A percentile compares a stretch with the other conserved stretches of the same genome.
These are phyloP conservation scores for Leptodermis oblonga DNA, from an alignment of 257 asterid species.

Conservation along the genomic window DNA sequence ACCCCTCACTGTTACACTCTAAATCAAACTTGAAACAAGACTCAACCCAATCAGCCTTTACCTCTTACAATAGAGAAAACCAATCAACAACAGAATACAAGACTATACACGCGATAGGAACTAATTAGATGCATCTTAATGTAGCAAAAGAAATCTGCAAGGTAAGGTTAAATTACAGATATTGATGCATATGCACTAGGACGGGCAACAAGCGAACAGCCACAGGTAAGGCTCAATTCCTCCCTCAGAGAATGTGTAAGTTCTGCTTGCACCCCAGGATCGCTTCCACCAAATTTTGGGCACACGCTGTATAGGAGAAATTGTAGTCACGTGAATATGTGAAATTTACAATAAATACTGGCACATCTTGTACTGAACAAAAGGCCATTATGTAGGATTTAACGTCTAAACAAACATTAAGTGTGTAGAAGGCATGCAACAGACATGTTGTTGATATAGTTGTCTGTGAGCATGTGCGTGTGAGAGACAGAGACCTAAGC, in stretches of 20 bases:
- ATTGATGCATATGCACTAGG: conserved; percentile 86
- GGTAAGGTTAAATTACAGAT: conserved; percentile 48
- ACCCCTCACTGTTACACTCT: not conserved
- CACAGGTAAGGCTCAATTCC: conserved; percentile 70
- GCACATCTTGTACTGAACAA: not conserved
- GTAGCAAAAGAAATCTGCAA: not conserved
- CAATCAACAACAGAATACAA: not conserved
- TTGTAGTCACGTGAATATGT: not conserved
- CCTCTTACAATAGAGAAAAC: not conserved
- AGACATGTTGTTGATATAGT: not conserved
- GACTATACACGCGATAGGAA: not conserved
- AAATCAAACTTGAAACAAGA: not conserved
- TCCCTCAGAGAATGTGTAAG: conserved; percentile 77
- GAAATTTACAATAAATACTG: not conserved
- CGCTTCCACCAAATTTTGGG: conserved; percentile 89
- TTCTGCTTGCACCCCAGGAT: conserved; percentile 80
- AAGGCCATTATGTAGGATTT: not conserved
- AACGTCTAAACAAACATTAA: not conserved
- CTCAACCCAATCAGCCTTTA: not conserved
- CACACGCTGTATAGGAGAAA: conserved; percentile 42
- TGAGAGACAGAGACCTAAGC: not conserved
- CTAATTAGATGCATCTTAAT: not conserved
- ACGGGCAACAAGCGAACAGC: conserved; percentile 60
- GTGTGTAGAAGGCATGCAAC: not conserved
- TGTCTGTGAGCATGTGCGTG: not conserved